Percentiles rank a stretch among this genome's conserved stretches.
These are phyloP conservation scores for Phialemoniopsis sp. DNA, from an alignment of 2,329 filamentous ascomycete genomes.

Conservation along the genomic window DNA sequence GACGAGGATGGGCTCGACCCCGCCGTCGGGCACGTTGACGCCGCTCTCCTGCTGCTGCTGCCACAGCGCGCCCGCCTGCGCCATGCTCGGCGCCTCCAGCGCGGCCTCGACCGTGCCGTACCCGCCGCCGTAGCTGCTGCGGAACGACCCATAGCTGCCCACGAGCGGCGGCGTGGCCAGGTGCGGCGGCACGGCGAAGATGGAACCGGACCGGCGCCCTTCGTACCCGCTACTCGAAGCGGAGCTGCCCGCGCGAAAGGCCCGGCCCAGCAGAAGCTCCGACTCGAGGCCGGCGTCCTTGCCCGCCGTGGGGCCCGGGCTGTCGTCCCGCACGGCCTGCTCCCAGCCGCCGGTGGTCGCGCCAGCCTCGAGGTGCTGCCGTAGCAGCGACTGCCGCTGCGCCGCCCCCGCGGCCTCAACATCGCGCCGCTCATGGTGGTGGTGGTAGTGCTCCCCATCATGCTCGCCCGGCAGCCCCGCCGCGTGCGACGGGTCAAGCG, in stretches of 20 bases:
- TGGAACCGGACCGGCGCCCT: conserved; percentile 31
- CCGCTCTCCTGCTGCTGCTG: conserved; percentile 48
- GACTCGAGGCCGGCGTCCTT: conserved; percentile 1
- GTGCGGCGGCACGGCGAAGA: conserved; percentile 55
- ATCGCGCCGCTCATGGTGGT: conserved; percentile 34
- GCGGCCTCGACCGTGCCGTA: conserved; percentile 24
- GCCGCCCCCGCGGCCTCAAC: conserved; percentile 27
- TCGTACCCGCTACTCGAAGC: conserved; percentile 13
- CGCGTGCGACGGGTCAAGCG: too few species aligned
- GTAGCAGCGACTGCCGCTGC: conserved; percentile 39
- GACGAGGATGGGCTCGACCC: conserved; percentile 74
- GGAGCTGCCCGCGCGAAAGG: conserved; percentile 22
- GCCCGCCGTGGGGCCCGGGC: conserved; percentile 15
- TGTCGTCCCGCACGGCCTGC: conserved; percentile 15
- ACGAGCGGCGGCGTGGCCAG: conserved; percentile 66
- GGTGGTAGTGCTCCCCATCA: too few species aligned
- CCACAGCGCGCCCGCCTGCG: conserved; percentile 47
- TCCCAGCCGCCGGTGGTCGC: conserved; percentile 8
- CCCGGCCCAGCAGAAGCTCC: conserved; percentile 34
- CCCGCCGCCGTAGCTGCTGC: conserved; percentile 6
- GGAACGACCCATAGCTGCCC: conserved; percentile 62
- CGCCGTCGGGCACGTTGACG: conserved; percentile 46
- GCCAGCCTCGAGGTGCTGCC: conserved; percentile 44
- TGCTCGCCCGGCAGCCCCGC: not conserved
- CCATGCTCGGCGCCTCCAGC: conserved; percentile 23